Conservation (phyloP, 345 rosid species). For the Aegle marmelos region DNA sequence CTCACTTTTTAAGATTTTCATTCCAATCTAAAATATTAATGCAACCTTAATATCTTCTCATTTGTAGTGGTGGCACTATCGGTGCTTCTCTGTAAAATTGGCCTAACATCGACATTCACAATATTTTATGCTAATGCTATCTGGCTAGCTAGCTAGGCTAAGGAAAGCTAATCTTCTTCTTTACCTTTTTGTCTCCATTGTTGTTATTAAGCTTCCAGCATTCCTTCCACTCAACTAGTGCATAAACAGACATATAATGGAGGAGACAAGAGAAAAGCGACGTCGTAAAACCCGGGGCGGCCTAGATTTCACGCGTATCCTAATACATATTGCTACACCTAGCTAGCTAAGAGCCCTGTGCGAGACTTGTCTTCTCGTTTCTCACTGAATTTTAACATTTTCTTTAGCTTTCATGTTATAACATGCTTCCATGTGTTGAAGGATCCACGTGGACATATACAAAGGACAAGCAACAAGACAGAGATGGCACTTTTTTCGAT, state of each 20-base stretch:
- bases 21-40: too few species aligned
- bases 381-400: conserved; percentile 27
- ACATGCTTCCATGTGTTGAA: not conserved
- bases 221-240: conserved; percentile 8
- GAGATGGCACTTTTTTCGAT: conserved; percentile 30
- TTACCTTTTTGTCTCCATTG: conserved; percentile 12
- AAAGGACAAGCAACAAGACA: conserved; percentile 23
- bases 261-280: conserved; percentile 23
- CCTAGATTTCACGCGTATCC: conserved; percentile 50
- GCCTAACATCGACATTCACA: not conserved
- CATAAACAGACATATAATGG: conserved; percentile 24
- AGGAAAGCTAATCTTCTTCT: not conserved
- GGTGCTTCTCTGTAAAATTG: not conserved
- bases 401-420: not conserved
- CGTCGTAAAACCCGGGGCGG: conserved; percentile 21
- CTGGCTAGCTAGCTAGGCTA: not conserved
- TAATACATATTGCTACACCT: conserved; percentile 2
- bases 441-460: conserved; percentile 6
- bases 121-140: not conserved
- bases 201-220: not conserved
- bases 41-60: too few species aligned
- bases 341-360: not conserved
- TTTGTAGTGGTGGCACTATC: too few species aligned
- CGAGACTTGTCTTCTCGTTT: conserved; percentile 10
- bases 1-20: too few species aligned